Percentiles rank a stretch among this genome's conserved stretches.
phyloP scores from a whole-genome alignment of 2,329 filamentous ascomycete species.

The Ceratocystis cubensis region DNA sequence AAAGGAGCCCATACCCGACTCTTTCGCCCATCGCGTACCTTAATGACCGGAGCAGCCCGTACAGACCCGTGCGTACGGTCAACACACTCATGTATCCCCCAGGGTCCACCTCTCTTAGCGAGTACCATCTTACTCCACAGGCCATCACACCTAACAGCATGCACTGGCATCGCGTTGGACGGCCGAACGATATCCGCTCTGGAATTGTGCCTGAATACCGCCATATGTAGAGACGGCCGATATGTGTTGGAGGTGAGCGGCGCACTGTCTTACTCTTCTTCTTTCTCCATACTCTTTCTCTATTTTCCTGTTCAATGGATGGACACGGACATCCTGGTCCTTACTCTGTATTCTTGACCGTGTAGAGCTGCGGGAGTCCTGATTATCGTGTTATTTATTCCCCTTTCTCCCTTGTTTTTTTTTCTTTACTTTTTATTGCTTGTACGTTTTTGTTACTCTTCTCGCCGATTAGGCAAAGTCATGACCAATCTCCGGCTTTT shows the following conservation, averaged over 20 bases:
- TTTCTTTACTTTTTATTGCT: neutral
- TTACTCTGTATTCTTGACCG: neutral
- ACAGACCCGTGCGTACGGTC: constrained; percentile 78
- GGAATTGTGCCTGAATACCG: constrained; percentile 55
- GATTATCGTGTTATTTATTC: neutral
- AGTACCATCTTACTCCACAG: constrained; percentile 47
- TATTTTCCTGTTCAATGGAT: neutral
- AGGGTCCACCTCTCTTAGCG: constrained; percentile 64
- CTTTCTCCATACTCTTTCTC: neutral
- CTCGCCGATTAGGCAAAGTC: neutral
- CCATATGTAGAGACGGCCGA: neutral
- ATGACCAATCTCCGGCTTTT: neutral
- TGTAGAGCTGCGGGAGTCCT: neutral
- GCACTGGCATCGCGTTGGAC: constrained; percentile 69
- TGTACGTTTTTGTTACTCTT: neutral
- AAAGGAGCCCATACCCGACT: constrained; percentile 16
- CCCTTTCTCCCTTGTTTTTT: neutral
- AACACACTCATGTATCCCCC: constrained; percentile 85
- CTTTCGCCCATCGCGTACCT: constrained; percentile 81
- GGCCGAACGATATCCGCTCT: constrained; percentile 53
- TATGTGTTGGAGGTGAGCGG: neutral
- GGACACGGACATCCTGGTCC: neutral
- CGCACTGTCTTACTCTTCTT: neutral
- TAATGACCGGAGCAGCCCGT: constrained; percentile 79
- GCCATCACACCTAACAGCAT: constrained; percentile 56